Base-by-base conservation (phyloP, 345 rosid species). In the Eucalyptus pauciflora region DNA sequence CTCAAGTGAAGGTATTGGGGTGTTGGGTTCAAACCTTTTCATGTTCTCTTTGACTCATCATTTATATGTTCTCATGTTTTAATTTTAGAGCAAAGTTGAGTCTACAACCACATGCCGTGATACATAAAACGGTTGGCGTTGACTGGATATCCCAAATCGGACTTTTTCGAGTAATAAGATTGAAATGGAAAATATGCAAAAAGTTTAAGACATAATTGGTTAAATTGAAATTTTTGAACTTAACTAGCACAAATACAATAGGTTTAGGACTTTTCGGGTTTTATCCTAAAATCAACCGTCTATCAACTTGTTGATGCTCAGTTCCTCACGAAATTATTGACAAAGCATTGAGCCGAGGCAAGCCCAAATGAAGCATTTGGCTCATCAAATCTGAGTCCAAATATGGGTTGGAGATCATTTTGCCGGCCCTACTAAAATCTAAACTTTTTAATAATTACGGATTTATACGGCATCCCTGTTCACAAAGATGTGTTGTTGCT, bases 61-160 rank as follows among this genome's bases (percentile, higher is more conserved):
- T 0, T 54, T 54, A 54, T 18, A 54, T 54, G 10, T 54, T 54
- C 11, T 54, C 25, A 3, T 54, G 0, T 54, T 20, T 54, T 54
- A 54, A 7, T 54, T 8, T 54, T 54, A 54, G 60, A 54, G 27
- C 60, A 54, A 54, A 54, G 58, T 54, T 17, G 0, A 54, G 25
- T 54, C 58, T 54, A 2, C 0, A 0, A 18, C 20, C 20, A 50
- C 52, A 0, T 50, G 17, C 51, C 0, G 7, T 5, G 52, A 6
- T 1, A 15, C 18, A 1, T 16, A 50, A 0, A 0, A 15, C 0
- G 20, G 0, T 1, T 6, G 0, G 7, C 20, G 1, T 0, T 15
- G 3, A 50, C 0, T 50, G 0, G 52, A 7, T 15, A 1, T 15
- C 37, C 52, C 20, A 15, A 0, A 0, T 50, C 7, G 15, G 3